Percentiles rank a stretch among this genome's conserved stretches.
Conservation (phyloP, 75 land plant genomes). For the Cupressus sempervirens region DNA sequence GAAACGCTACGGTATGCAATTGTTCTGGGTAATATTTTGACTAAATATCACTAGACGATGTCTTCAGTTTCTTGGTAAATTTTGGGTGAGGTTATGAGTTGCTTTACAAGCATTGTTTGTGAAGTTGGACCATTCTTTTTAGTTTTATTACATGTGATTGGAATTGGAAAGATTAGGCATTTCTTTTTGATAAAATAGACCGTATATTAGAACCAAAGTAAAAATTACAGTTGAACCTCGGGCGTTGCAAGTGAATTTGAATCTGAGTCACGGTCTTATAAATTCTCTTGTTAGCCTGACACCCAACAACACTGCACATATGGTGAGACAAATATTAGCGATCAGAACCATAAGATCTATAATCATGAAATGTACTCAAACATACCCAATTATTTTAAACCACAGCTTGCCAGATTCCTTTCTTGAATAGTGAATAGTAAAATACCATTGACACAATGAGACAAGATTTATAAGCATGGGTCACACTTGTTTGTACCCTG, state of each 20-base stretch:
- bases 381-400: background rate
- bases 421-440: background rate
- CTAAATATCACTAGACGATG: background rate
- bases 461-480: background rate
- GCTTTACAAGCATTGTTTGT: background rate
- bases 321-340: background rate
- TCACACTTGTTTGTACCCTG: background rate
- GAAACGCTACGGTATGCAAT: too few species aligned
- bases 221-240: too few species aligned
- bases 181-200: background rate
- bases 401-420: background rate
- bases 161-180: background rate
- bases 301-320: background rate
- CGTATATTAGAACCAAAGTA: too few species aligned
- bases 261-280: background rate
- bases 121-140: background rate
- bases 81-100: background rate
- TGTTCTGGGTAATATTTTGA: too few species aligned
- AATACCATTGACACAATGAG: background rate
- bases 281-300: background rate
- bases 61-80: background rate
- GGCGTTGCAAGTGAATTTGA: background rate
- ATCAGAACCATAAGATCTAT: background rate
- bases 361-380: background rate
- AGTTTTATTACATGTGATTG: background rate